These are phyloP conservation scores for Pouteria glomerata DNA, from an alignment of 148 eudicot genomes.

Conservation along the genomic window DNA sequence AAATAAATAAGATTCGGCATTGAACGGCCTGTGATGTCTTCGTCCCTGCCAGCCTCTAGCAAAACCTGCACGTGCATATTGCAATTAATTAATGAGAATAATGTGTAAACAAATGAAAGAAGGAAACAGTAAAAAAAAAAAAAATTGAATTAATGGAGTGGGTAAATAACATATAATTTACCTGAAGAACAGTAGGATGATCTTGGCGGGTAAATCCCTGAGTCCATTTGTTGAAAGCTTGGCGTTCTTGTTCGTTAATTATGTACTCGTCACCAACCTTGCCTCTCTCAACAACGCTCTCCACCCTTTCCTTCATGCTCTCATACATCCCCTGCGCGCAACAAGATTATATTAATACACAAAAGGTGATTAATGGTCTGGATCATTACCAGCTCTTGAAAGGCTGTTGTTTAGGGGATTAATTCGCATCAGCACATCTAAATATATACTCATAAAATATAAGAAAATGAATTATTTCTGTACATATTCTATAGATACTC, in stretches of 20 bases:
- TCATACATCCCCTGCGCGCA: conserved; percentile 47
- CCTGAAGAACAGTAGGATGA: conserved; percentile 73
- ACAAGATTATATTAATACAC: too few relatives aligned
- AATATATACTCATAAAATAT: too few relatives aligned
- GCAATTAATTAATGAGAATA: neutral
- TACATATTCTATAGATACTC: too few relatives aligned
- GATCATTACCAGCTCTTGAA: too few relatives aligned
- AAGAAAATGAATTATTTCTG: too few relatives aligned
- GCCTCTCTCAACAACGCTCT: conserved; percentile 45
- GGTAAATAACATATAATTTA: too few relatives aligned
- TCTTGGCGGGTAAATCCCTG: conserved; percentile 37
- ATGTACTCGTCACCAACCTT: conserved; percentile 36
- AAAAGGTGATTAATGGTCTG: too few relatives aligned
- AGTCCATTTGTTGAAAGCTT: conserved; percentile 47
- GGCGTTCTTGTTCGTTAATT: conserved; percentile 25
- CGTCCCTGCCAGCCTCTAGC: conserved; percentile 28
- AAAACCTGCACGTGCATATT: conserved; percentile 31
- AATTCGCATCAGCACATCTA: too few relatives aligned
- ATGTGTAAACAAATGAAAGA: too few relatives aligned
- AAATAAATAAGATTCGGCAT: conserved; percentile 77
- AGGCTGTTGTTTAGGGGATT: too few relatives aligned
- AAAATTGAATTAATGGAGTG: too few relatives aligned
- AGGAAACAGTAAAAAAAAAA: too few relatives aligned
- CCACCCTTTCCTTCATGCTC: conserved; percentile 49
- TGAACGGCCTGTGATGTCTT: conserved; percentile 28